These are phyloP conservation scores for Amanita rubescens DNA, from an alignment of 768 basidiomycete species.

Conservation along the genomic window DNA sequence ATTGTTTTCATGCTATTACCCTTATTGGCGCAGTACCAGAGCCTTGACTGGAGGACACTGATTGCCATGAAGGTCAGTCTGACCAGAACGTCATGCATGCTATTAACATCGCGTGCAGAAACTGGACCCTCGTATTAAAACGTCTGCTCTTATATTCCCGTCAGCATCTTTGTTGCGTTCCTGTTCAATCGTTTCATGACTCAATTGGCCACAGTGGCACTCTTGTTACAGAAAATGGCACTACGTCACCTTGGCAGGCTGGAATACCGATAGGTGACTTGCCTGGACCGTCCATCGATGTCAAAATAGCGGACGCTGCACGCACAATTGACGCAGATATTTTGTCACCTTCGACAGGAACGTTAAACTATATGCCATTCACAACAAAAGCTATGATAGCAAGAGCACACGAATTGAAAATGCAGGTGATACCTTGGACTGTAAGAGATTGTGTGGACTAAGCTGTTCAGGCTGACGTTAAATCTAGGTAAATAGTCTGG, in stretches of 20 bases:
- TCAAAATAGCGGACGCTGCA: slow-evolving; percentile 64
- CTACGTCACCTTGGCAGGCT: slow-evolving; percentile 59
- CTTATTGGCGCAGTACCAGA: slow-evolving; percentile 51
- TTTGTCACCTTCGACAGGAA: slow-evolving; percentile 50
- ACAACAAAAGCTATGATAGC: slow-evolving; percentile 66
- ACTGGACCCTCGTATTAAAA: slow-evolving; percentile 46
- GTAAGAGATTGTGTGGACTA: slow-evolving; percentile 22
- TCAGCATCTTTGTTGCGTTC: slow-evolving; percentile 22
- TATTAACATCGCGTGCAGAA: slow-evolving; percentile 23
- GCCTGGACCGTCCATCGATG: slow-evolving; percentile 48
- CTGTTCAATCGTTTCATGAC: no score
- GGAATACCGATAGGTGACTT: slow-evolving; percentile 59
- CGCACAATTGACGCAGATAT: slow-evolving; percentile 54
- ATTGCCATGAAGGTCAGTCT: slow-evolving; percentile 55
- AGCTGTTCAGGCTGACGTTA: background rate
- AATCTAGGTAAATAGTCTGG: slow-evolving; percentile 52
- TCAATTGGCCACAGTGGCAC: slow-evolving; percentile 23
- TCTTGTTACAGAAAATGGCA: slow-evolving; percentile 30
- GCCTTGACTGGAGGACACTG: slow-evolving; percentile 77
- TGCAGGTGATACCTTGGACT: slow-evolving; percentile 71
- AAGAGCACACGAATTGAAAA: slow-evolving; percentile 53
- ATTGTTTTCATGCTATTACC: background rate
- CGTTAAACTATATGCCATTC: slow-evolving; percentile 43
- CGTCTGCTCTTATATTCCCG: slow-evolving; percentile 62
- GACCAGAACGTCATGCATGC: no score